Evolutionary conservation across 2,329 filamentous ascomycete genomes (phyloP), one percentile per base, ranked within the genome.

Genomic region (Nothopassalora personata): DNA sequence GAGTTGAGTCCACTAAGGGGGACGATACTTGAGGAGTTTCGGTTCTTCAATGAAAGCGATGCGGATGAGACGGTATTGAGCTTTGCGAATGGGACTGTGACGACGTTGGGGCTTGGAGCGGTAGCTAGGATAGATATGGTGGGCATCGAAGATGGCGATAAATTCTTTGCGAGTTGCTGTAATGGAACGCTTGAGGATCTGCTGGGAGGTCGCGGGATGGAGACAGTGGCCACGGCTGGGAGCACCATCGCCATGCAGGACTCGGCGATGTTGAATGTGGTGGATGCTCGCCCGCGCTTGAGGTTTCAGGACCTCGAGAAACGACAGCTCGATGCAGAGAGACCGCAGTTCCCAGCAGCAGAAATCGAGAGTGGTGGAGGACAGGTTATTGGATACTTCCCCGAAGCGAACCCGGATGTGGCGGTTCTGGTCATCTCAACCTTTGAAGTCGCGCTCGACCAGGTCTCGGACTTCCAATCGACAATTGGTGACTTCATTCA

Each of bases 401-500:
- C 79, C 11, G 73, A 76, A 33, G 69, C 72, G 1, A 72, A 78
- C 9, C 65, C 75, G 58, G 75, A 81, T 61, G 72, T 78, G 9
- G 79, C 76, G 18, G 73, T 81, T 23, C 72, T 82, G n/a, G 74
- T 73, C 39, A 73, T 80, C 9, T 70, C 72, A 1, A 73, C 69
- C 7, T 81, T 80, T 57, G 63, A 70, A 13, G 64, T 64, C 19
- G 61, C 58, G 9, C 48, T 55, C 2, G 67, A 68, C 1, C 66
- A 68, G 10, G 64, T 57, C 55, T 63, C 66, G 2, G 66, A 69
- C 4, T 80, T 77, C 58, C 74, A 76, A 54, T 66, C 72, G 53
- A 65, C 71, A 0, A 71, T 79, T 58, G 67, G 75, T 7, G 60
- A 72, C 7, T 80, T 85, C 64, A 74, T 86, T 15, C 71, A 75